phyloP scores from a whole-genome alignment of 177 flowering plant species.

The Vitis hybrid region DNA sequence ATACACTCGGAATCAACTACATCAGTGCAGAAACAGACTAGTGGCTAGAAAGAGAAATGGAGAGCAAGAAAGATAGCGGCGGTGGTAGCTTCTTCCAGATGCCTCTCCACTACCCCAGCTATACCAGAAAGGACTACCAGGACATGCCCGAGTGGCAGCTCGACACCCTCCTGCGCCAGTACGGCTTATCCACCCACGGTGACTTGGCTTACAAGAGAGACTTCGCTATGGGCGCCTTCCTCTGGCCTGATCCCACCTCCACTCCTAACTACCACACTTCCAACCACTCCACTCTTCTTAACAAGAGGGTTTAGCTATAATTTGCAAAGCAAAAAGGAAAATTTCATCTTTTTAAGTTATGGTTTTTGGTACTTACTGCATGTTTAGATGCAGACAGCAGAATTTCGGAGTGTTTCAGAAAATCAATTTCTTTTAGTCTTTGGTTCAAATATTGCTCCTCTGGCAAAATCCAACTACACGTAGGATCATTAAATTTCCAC shows the following conservation, averaged over 20 bases:
- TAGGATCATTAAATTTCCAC: too few relatives aligned
- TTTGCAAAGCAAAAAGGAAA: neutral
- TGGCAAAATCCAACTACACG: too few relatives aligned
- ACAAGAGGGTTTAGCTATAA: too few relatives aligned
- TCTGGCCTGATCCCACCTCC: constrained; percentile 42
- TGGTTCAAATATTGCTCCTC: too few relatives aligned
- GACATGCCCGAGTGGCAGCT: constrained; percentile 62
- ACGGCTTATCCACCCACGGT: constrained; percentile 48
- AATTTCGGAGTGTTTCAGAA: too few relatives aligned
- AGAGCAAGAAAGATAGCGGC: constrained; percentile 17
- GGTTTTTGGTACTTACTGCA: too few relatives aligned
- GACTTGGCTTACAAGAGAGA: constrained; percentile 57
- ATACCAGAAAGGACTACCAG: constrained; percentile 54
- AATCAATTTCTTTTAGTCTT: too few relatives aligned
- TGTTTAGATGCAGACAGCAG: too few relatives aligned
- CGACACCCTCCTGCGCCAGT: constrained; percentile 53
- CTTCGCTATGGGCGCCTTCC: constrained; percentile 78
- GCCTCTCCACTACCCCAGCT: constrained; percentile 75
- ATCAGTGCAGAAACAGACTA: neutral
- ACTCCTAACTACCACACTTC: neutral
- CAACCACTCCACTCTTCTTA: neutral
- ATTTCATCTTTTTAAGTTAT: neutral
- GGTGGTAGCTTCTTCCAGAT: constrained; percentile 37
- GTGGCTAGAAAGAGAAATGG: constrained; percentile 23
- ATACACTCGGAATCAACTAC: too few relatives aligned